Conservation (phyloP, 228 moss, liverwort and hornwort genomes). For the Sphagnum fallax region DNA sequence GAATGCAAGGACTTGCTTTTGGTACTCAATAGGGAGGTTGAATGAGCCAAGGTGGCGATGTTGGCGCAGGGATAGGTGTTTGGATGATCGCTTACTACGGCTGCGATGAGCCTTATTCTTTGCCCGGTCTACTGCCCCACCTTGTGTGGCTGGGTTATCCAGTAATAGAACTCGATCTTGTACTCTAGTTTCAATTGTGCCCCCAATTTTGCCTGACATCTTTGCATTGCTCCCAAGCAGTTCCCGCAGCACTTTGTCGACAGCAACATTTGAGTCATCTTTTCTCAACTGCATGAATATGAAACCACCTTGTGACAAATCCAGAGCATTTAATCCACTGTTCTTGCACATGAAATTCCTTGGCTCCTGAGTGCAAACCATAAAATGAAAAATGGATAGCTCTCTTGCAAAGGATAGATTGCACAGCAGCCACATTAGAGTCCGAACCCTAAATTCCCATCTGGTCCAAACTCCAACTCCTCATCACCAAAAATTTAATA, state of each 20-base stretch:
- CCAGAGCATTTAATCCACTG: not conserved
- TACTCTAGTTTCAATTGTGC: constrained; percentile 54
- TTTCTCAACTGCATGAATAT: constrained; percentile 23
- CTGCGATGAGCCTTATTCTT: constrained; percentile 46
- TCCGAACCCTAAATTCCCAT: too few species aligned
- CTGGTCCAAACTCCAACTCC: not conserved
- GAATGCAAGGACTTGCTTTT: constrained; percentile 14
- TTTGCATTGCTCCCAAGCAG: constrained; percentile 62
- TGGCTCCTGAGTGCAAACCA: not conserved
- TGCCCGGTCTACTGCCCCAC: constrained; percentile 48
- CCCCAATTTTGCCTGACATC: constrained; percentile 40
- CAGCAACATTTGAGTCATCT: constrained; percentile 23
- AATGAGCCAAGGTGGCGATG: constrained; percentile 71
- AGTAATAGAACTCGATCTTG: constrained; percentile 58
- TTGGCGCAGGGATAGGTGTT: constrained; percentile 52
- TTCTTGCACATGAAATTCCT: not conserved
- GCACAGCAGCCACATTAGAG: too few species aligned
- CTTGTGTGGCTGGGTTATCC: constrained; percentile 67
- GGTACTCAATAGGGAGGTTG: constrained; percentile 42
- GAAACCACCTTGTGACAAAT: not conserved
- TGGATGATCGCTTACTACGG: constrained; percentile 51
- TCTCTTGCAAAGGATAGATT: not conserved
- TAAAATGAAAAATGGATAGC: not conserved
- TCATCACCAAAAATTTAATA: not conserved
- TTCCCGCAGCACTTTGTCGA: constrained; percentile 51